Percentiles rank a stretch among this genome's conserved stretches.
Conservation (phyloP, 2,329 filamentous ascomycete genomes). For the Shiraia sp. region DNA sequence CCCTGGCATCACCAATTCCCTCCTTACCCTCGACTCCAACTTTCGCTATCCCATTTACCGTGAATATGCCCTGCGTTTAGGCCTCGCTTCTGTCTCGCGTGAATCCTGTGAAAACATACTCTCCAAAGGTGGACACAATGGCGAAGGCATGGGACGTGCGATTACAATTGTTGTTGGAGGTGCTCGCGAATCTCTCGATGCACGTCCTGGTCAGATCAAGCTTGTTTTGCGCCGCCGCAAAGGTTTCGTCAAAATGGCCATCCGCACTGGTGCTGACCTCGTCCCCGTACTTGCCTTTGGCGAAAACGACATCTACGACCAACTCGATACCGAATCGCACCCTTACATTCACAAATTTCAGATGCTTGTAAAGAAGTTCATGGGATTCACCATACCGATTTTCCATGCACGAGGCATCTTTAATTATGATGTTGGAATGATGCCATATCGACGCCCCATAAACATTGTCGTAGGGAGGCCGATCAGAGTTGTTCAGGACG, state of each 20-base stretch:
- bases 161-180: conserved; percentile 96
- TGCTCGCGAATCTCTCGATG: conserved; percentile 87
- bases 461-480: conserved; percentile 89
- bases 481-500: conserved; percentile 67
- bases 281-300: conserved; percentile 92
- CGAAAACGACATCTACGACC: conserved; percentile 95
- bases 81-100: conserved; percentile 84
- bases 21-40: conserved; percentile 93
- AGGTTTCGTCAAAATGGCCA: conserved; percentile 91
- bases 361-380: conserved; percentile 78
- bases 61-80: conserved; percentile 90
- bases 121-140: conserved; percentile 74
- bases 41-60: conserved; percentile 93
- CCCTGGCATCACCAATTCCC: conserved; percentile 90
- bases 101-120: conserved; percentile 90
- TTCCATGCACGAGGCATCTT: conserved; percentile 91
- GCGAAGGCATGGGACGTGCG: conserved; percentile 87
- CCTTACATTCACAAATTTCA: conserved; percentile 80
- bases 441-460: conserved; percentile 87
- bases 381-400: conserved; percentile 91
- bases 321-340: conserved; percentile 76
- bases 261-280: conserved; percentile 88
- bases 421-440: conserved; percentile 95
- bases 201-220: conserved; percentile 74
- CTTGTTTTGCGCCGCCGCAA: conserved; percentile 83